phyloP scores from a whole-genome alignment of 768 basidiomycete genomes.

The Hypholoma fasciculare region DNA sequence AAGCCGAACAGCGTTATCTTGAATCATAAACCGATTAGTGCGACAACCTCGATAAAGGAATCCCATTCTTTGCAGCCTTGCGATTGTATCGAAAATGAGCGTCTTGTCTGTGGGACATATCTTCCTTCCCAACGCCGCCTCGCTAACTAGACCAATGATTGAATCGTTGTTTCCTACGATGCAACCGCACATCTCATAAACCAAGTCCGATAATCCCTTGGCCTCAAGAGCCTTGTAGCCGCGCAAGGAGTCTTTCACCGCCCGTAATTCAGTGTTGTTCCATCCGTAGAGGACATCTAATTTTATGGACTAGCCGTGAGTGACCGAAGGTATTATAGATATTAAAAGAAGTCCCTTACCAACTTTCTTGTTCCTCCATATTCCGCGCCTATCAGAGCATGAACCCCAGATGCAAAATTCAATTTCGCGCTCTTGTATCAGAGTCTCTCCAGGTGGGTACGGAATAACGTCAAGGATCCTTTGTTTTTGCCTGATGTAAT shows the following conservation, averaged over 20 bases:
- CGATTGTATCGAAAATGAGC: slow-evolving; percentile 31
- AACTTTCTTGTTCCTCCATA: slow-evolving; percentile 39
- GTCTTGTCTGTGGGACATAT: slow-evolving; percentile 27
- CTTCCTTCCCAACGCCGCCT: slow-evolving; percentile 34
- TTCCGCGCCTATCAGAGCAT: slow-evolving; percentile 29
- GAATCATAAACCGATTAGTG: slow-evolving; percentile 28
- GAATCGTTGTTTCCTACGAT: slow-evolving; percentile 28
- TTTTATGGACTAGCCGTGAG: not conserved
- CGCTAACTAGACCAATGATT: slow-evolving; percentile 35
- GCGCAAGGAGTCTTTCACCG: slow-evolving; percentile 30
- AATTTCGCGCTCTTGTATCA: slow-evolving; percentile 37
- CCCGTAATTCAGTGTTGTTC: slow-evolving; percentile 22
- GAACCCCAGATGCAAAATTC: slow-evolving; percentile 30
- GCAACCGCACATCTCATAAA: slow-evolving; percentile 35
- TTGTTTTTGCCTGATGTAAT: slow-evolving; percentile 28
- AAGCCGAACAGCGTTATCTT: slow-evolving; percentile 36
- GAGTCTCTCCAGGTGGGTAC: slow-evolving; percentile 34
- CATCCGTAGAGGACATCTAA: slow-evolving; percentile 34
- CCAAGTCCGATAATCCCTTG: slow-evolving; percentile 28
- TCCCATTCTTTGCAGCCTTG: slow-evolving; percentile 26
- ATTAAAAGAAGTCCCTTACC: slow-evolving; percentile 19
- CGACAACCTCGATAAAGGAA: slow-evolving; percentile 23
- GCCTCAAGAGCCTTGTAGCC: slow-evolving; percentile 26
- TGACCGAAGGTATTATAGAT: not conserved
- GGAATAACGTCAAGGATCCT: slow-evolving; percentile 22